phyloP scores from a whole-genome alignment of 345 rosid species.

The Populus deltoides region DNA sequence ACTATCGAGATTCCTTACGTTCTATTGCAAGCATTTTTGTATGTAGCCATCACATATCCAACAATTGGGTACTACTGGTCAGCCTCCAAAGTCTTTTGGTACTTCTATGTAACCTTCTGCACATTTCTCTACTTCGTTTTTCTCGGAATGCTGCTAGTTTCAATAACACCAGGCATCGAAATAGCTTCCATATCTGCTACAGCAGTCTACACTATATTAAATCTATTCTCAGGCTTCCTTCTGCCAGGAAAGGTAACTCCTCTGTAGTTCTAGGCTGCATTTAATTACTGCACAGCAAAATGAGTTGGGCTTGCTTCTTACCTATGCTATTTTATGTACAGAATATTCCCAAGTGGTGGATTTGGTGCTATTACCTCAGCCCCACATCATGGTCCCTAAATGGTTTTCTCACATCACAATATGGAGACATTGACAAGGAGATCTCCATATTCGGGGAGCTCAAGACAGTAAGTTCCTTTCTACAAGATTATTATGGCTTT shows the following conservation, averaged over 20 bases:
- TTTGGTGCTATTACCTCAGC: slow-evolving; percentile 22
- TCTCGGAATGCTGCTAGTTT: slow-evolving; percentile 28
- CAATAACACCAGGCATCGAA: slow-evolving; percentile 17
- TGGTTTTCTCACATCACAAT: slow-evolving; percentile 21
- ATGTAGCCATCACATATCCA: slow-evolving; percentile 8
- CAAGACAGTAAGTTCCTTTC: neutral
- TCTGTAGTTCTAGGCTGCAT: neutral
- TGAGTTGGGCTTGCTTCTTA: neutral
- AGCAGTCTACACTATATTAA: slow-evolving; percentile 18
- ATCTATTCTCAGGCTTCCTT: slow-evolving; percentile 33
- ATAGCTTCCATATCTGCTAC: slow-evolving; percentile 6
- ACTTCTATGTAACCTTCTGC: slow-evolving; percentile 19
- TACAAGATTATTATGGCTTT: slow-evolving; percentile 12
- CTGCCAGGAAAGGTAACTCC: slow-evolving; percentile 26
- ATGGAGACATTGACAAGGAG: slow-evolving; percentile 20
- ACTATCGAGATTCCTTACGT: slow-evolving; percentile 25
- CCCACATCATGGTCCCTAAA: slow-evolving; percentile 22
- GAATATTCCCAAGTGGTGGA: slow-evolving; percentile 32
- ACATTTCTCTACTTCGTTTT: slow-evolving; percentile 25
- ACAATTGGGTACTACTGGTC: slow-evolving; percentile 12
- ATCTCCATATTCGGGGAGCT: slow-evolving; percentile 8
- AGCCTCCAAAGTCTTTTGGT: slow-evolving; percentile 25
- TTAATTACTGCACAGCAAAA: neutral
- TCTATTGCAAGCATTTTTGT: neutral
- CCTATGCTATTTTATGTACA: neutral